Conservation (phyloP, 257 asterid genomes). For the Gynochthodes officinalis region DNA sequence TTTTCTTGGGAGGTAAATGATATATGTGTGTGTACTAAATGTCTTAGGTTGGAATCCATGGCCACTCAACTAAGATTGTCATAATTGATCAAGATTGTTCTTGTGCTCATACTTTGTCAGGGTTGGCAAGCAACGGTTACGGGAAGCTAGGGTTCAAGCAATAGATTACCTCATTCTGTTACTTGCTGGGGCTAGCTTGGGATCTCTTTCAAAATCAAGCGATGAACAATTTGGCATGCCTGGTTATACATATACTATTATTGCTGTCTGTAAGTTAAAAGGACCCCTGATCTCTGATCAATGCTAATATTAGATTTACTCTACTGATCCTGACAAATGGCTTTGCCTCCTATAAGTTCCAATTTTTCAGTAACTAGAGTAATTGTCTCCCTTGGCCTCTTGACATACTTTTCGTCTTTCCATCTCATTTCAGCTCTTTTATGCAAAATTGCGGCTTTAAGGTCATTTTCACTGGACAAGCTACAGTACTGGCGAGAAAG, state of each 20-base stretch:
- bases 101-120: slow-evolving; percentile 32
- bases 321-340: neutral
- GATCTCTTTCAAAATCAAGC: slow-evolving; percentile 60
- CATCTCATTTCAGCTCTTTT: slow-evolving; percentile 67
- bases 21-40: neutral
- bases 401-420: neutral
- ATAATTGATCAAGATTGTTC: slow-evolving; percentile 1
- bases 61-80: neutral
- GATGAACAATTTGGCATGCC: slow-evolving; percentile 82
- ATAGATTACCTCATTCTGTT: slow-evolving; percentile 72
- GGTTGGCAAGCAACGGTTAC: slow-evolving; percentile 75
- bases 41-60: neutral
- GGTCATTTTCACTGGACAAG: slow-evolving; percentile 87
- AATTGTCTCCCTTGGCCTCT: neutral
- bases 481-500: slow-evolving; percentile 91
- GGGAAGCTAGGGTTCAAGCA: slow-evolving; percentile 81
- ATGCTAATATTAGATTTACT: neutral
- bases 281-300: neutral
- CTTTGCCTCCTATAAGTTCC: neutral
- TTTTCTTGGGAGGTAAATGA: slow-evolving; percentile 71
- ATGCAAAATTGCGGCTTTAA: slow-evolving; percentile 87
- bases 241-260: slow-evolving; percentile 82
- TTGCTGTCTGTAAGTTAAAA: slow-evolving; percentile 77
- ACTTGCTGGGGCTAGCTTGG: slow-evolving; percentile 96
- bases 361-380: neutral